Base-by-base conservation (phyloP, 2,329 filamentous ascomycete species). In the Coniochaeta sp. region DNA sequence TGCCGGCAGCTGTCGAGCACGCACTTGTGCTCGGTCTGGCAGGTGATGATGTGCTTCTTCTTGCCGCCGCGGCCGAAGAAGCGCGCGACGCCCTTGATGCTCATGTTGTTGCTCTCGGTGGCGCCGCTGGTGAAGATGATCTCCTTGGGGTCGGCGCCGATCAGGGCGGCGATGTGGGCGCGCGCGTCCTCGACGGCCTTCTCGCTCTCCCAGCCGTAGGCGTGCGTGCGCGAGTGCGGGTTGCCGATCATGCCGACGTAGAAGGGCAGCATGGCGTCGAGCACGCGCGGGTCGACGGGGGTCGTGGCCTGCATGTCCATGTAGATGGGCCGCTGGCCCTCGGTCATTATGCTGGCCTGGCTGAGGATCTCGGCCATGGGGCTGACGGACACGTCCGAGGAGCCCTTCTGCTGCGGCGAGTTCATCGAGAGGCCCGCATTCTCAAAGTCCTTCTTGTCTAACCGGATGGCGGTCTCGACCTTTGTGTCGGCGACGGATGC, bases 41-140 rank as follows among this genome's bases (percentile, higher is more conserved):
- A 91, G 26, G 95, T 99, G 74, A 99, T 92, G 70, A 99, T 93
- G 75, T 99, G 95, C 78, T 90, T 96, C 86, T 98, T 98, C 85
- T 97, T 97, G 68, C 92, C 93, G 2, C 86, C 87, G 61, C 91
- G 86, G 65, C 91, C 92, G 73, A 97, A 97, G 78, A 99, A 99
- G 64, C 93, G 85, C 22, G 95, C 93, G 9, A 99, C 93, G 64
- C 95, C 95, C 79, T 99, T 99, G 79, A 99, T 91, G 75, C 92
- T 96, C 95, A 99, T 99, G 71, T 99, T 99, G 77, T 99, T 99
- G 72, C 92, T 97, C 79, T 99, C 95, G 0, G 95, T 99, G 17
- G 95, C 95, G 59, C 95, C 95, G 69, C 93, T 97, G 7, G 95
- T 99, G 77, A 99, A 98, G 69, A 99, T 96, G 65, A 99, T 98